Percentiles rank a stretch among this genome's conserved stretches.
phyloP scores from a whole-genome alignment of 805 yeast species.

The Starmerella geochares region DNA sequence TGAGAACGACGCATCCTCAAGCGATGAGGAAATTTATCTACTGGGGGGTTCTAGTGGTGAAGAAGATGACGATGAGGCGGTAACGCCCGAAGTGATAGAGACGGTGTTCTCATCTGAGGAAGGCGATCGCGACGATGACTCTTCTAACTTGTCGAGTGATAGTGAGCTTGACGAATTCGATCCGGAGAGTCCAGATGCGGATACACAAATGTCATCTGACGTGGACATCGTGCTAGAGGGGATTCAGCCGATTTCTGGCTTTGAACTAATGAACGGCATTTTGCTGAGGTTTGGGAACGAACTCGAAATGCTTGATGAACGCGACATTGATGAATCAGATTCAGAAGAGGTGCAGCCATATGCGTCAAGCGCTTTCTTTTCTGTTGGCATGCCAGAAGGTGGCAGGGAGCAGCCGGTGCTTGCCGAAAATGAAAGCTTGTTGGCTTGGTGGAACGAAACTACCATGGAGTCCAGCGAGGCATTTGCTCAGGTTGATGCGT shows the following conservation, averaged over 20 bases:
- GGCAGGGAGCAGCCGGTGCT: not conserved
- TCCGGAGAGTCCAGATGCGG: conserved; percentile 32
- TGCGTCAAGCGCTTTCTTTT: not conserved
- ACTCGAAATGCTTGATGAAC: not conserved
- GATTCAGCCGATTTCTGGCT: not conserved
- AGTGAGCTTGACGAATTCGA: conserved; percentile 38
- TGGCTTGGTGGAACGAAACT: conserved; percentile 5
- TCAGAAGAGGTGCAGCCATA: not conserved
- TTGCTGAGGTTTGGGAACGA: not conserved
- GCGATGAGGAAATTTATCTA: conserved; percentile 18
- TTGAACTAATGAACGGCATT: conserved; percentile 1
- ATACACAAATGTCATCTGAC: not conserved
- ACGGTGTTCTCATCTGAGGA: conserved; percentile 33
- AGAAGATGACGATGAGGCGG: not conserved
- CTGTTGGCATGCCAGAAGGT: not conserved
- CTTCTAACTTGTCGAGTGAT: conserved; percentile 47
- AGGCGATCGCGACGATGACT: conserved; percentile 57
- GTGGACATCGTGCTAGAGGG: conserved; percentile 1
- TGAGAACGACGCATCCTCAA: conserved; percentile 22
- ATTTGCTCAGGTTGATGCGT: not conserved
- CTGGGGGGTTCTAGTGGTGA: not conserved
- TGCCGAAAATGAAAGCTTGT: not conserved
- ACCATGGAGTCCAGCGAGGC: not conserved
- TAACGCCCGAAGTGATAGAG: not conserved
- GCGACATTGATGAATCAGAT: not conserved